Evolutionary conservation across 345 rosid genomes (phyloP), one percentile per base, ranked within the genome.

Genomic region (Brassica napus): DNA sequence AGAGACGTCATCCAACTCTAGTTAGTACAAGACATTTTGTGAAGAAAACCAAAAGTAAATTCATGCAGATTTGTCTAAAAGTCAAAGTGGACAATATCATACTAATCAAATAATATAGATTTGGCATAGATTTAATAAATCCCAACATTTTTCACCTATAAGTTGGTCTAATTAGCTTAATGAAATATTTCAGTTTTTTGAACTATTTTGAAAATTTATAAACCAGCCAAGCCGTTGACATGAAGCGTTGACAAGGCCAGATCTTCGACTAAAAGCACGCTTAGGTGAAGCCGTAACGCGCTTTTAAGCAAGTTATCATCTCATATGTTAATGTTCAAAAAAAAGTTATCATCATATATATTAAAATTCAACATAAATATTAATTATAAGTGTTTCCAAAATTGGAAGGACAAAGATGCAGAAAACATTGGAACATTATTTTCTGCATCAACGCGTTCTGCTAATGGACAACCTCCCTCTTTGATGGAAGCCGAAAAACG

Each of bases 381-480:
- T 12, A 12, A 47, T 47, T 47, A 47, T 47, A 47, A 0, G 9
- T 21, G 24, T 21, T 60, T 57, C 62, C 10, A 21, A 44, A n/a
- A 76, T 31, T 28, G 0, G 26, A 68, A 18, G 24, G 47, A 47
- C 8, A 58, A 47, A 68, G 4, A 61, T 76, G 54, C 30, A 77
- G 42, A 70, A 9, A 77, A 49, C 31, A 62, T 15, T 62, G 71
- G 26, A 32, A 34, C 55, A 47, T 26, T 70, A 49, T 62, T 61
- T 76, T 68, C 80, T 77, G 26, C 54, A 61, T 44, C 9, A 1
- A 77, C 80, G 75, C 80, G 70, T 49, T 60, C 26, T 23, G 55
- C 52, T 47, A 37, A 69, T 70, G 4, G 69, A 77, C 54, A 47
- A 69, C 32, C 12, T 69, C 52, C 15, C 26, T 30, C 61, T 16